phyloP scores from a whole-genome alignment of 2,329 filamentous ascomycete species.

The Drechslerella dactyloides region DNA sequence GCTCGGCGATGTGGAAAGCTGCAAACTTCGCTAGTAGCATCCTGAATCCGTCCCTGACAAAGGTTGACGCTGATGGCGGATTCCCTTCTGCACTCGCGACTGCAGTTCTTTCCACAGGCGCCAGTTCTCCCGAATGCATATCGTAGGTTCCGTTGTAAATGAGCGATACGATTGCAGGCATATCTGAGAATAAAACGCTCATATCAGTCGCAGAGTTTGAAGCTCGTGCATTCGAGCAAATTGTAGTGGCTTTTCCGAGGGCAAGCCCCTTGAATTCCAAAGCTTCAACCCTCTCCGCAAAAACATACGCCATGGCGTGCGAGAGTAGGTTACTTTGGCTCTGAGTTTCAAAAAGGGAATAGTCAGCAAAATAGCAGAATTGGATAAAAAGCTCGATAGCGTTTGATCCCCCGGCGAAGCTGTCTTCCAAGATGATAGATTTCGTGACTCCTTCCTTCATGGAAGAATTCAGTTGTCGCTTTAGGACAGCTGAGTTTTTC shows the following conservation, averaged over 20 bases:
- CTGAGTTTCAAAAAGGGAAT: slow-evolving; percentile 6
- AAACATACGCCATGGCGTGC: slow-evolving; percentile 33
- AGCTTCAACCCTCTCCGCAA: slow-evolving; percentile 36
- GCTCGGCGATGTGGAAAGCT: slow-evolving; percentile 7
- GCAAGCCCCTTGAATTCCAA: slow-evolving; percentile 28
- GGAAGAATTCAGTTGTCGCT: slow-evolving; percentile 28
- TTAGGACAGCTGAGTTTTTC: slow-evolving; percentile 17
- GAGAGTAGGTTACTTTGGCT: slow-evolving; percentile 23
- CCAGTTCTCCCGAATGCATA: slow-evolving; percentile 18
- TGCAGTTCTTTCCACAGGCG: no score
- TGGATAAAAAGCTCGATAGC: slow-evolving; percentile 30
- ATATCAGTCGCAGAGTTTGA: not conserved
- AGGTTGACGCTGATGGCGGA: not conserved
- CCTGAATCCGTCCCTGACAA: slow-evolving; percentile 29
- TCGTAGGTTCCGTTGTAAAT: slow-evolving; percentile 34
- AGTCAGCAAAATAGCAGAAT: slow-evolving; percentile 33
- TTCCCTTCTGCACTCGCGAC: no score
- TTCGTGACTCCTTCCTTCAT: slow-evolving; percentile 17
- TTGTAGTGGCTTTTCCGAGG: slow-evolving; percentile 22
- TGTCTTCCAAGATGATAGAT: slow-evolving; percentile 16
- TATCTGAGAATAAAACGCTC: slow-evolving; percentile 20
- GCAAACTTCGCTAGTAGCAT: slow-evolving; percentile 38
- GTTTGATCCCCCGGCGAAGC: not conserved
- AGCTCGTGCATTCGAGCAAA: slow-evolving; percentile 14
- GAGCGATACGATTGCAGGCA: slow-evolving; percentile 19